phyloP scores from a whole-genome alignment of 345 rosid genomes.

The Linum tenue region DNA sequence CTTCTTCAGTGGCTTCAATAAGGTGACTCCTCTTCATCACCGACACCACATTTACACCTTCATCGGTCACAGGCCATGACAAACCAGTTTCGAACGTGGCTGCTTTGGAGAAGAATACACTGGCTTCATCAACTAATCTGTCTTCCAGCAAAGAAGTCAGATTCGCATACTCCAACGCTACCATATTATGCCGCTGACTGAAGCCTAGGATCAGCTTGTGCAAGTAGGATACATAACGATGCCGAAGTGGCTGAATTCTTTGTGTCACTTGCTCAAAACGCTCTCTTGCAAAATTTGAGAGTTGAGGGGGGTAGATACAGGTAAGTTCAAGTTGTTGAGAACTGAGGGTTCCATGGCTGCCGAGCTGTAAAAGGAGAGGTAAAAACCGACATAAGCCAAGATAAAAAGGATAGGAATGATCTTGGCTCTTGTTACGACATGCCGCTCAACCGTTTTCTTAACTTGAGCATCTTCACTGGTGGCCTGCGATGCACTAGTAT shows the following conservation, averaged over 20 bases:
- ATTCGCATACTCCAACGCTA: conserved; percentile 38
- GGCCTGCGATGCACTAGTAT: conserved; percentile 9
- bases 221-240: conserved; percentile 22
- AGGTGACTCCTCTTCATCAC: not conserved
- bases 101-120: conserved; percentile 13
- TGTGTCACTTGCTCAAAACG: conserved; percentile 24
- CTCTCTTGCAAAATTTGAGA: conserved; percentile 27
- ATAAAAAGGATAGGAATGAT: conserved; percentile 33
- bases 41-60: not conserved
- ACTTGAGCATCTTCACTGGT: conserved; percentile 19
- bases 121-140: conserved; percentile 16
- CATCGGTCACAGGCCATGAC: conserved; percentile 10
- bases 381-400: conserved; percentile 25
- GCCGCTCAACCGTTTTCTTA: conserved; percentile 24
- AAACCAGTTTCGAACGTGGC: conserved; percentile 4
- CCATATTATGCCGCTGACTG: conserved; percentile 19
- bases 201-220: conserved; percentile 27
- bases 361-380: conserved; percentile 27
- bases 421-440: conserved; percentile 31
- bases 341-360: conserved; percentile 16
- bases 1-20: conserved; percentile 2
- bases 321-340: conserved; percentile 24
- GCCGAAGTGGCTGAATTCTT: conserved; percentile 31
- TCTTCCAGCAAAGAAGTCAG: conserved; percentile 37
- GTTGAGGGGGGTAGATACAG: conserved; percentile 28